Conservation (phyloP, 306 rosid species). For the Canavalia gladiata region DNA sequence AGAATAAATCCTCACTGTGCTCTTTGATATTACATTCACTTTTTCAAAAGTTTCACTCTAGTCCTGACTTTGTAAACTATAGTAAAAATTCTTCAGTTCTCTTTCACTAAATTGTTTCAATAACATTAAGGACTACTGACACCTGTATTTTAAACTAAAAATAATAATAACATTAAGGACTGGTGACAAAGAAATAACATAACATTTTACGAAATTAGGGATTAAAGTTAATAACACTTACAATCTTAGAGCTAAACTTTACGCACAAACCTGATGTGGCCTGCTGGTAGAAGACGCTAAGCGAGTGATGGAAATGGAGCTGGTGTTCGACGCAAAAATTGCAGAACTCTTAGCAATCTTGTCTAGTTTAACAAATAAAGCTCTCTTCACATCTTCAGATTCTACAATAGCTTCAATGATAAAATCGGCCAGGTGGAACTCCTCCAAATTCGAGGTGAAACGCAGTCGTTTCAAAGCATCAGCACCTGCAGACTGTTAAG, state of each 20-base stretch:
- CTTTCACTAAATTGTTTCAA: no score
- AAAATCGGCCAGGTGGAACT: slow-evolving; percentile 68
- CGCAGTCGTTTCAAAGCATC: slow-evolving; percentile 63
- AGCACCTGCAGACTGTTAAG: slow-evolving; percentile 39
- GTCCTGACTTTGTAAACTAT: no score
- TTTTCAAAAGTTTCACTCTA: no score
- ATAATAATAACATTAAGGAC: no score
- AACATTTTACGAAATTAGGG: no score
- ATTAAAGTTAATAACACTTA: no score
- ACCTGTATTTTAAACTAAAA: no score
- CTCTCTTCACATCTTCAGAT: slow-evolving; percentile 83
- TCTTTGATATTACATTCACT: no score
- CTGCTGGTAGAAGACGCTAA: slow-evolving; percentile 75
- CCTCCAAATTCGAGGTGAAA: slow-evolving; percentile 68
- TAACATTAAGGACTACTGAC: no score
- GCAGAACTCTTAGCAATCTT: slow-evolving; percentile 69
- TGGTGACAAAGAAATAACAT: slow-evolving; percentile 54
- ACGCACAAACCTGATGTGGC: slow-evolving; percentile 67
- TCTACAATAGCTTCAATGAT: slow-evolving; percentile 86
- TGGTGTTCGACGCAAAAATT: slow-evolving; percentile 94
- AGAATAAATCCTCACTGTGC: no score
- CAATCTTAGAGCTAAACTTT: no score
- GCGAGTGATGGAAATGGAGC: slow-evolving; percentile 93
- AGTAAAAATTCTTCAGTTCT: no score
- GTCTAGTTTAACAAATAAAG: slow-evolving; percentile 68